Conservation (phyloP, 2,329 filamentous ascomycete species). For the Ramichloridium luteum region DNA sequence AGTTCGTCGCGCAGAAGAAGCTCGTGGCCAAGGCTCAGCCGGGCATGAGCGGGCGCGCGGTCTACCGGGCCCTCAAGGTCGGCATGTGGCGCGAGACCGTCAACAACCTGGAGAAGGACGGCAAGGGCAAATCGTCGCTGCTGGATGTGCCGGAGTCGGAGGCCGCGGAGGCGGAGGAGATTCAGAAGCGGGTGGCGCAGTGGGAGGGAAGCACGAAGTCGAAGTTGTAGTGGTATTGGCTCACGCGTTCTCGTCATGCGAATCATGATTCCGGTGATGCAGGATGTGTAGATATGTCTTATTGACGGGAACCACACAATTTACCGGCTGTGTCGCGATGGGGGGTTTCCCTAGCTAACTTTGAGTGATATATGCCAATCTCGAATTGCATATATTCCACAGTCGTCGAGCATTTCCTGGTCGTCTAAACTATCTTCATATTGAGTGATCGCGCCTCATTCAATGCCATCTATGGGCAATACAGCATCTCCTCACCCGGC, state of each 20-base stretch:
- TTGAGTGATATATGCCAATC: no score
- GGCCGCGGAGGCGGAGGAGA: slow-evolving; percentile 18
- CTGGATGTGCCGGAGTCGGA: slow-evolving; percentile 36
- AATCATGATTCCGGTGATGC: slow-evolving; percentile 1
- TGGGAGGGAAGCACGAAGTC: slow-evolving; percentile 21
- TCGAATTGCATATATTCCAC: no score
- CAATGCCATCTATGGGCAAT: no score
- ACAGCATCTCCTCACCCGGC: no score
- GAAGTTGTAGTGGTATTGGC: slow-evolving; percentile 14
- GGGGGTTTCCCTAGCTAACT: no score
- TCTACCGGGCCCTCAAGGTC: slow-evolving; percentile 59
- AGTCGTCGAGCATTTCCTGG: no score
- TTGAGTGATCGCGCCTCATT: no score
- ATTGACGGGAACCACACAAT: no score
- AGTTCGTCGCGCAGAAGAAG: slow-evolving; percentile 46
- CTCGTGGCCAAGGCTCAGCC: slow-evolving; percentile 45
- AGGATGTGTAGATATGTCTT: background rate
- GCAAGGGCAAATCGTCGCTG: slow-evolving; percentile 34
- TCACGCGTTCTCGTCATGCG: no score
- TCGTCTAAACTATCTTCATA: no score
- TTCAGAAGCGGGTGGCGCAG: slow-evolving; percentile 14
- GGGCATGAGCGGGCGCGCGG: slow-evolving; percentile 38
- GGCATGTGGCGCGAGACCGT: slow-evolving; percentile 64
- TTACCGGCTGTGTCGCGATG: no score
- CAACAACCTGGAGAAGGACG: slow-evolving; percentile 42